phyloP scores from a whole-genome alignment of 1,139 yeast species.

The Yamadazyma taylorii region DNA sequence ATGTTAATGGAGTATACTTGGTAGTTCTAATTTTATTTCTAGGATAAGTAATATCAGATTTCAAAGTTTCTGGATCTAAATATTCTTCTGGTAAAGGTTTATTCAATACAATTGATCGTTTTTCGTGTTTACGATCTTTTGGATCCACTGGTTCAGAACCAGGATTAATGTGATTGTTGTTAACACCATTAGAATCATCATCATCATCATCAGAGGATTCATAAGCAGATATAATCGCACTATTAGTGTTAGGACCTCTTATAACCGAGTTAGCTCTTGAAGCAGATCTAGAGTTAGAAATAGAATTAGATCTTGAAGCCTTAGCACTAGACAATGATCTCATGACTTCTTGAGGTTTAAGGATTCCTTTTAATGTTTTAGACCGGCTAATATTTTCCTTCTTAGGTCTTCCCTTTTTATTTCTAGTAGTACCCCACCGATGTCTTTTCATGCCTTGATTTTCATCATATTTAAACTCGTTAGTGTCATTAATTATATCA shows the following conservation, averaged over 20 bases:
- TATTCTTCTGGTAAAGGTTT: slow-evolving; percentile 63
- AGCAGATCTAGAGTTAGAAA: slow-evolving; percentile 8
- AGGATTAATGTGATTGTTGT: slow-evolving; percentile 21
- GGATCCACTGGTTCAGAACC: slow-evolving; percentile 34
- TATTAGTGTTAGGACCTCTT: slow-evolving; percentile 18
- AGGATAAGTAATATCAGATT: slow-evolving; percentile 36
- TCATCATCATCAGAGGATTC: slow-evolving; percentile 28
- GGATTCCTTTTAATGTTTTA: slow-evolving; percentile 42
- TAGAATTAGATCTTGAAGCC: slow-evolving; percentile 8
- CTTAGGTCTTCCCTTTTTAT: slow-evolving; percentile 67
- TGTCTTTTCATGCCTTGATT: slow-evolving; percentile 58
- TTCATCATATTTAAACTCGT: slow-evolving; percentile 12
- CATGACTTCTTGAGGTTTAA: slow-evolving; percentile 18
- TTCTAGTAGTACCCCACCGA: slow-evolving; percentile 90
- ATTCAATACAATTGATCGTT: slow-evolving; percentile 66
- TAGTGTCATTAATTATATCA: slow-evolving; percentile 14
- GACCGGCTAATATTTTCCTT: slow-evolving; percentile 45
- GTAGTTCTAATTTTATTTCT: slow-evolving; percentile 62
- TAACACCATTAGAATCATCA: slow-evolving; percentile 9
- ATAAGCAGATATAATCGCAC: slow-evolving; percentile 22
- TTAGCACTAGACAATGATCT: slow-evolving; percentile 9
- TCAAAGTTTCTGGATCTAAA: slow-evolving; percentile 47
- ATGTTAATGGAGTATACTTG: slow-evolving; percentile 56
- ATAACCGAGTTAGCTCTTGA: slow-evolving; percentile 15
- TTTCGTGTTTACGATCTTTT: slow-evolving; percentile 40